Evolutionary conservation across 371 early-diverging fungal genomes (phyloP), one percentile per base, ranked within the genome.

Genomic region (Rhizopus microsporus): DNA sequence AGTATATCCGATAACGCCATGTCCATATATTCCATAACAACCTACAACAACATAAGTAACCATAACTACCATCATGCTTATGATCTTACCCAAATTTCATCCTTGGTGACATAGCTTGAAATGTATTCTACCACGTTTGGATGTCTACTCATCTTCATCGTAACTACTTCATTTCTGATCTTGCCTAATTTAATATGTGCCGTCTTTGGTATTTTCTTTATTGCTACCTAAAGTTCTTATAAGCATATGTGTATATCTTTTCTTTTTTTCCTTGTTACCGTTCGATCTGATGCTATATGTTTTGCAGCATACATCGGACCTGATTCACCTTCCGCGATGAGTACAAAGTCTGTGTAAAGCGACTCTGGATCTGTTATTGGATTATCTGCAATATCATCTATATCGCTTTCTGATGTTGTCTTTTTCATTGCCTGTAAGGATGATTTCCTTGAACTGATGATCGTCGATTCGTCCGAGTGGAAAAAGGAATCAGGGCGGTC

Each of bases 1-100:
- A 87, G 74, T 35, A 88, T 68, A 54, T 89, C 90, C 0, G 88
- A 80, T 16, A 89, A 65, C 0, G 88, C 83, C 37, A 84, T 73
- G 55, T 85, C 86, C 87, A 89, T 87, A 53, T 72, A 85, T 61
- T 89, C 90, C 83, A 85, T 87, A 6, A 87, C 84, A 45, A 87
- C 80, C 88, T 86, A 82, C 6, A 54, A 17, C n/a, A 17, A 16
- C 44, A 3, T 44, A 35, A 56, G 10, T 16, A 40, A 6, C n/a
- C n/a, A 31, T 5, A 9, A 8, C 30, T 4, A 23, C 51, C 32
- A 1, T 8, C 40, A 3, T 40, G 23, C 39, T 17, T 9, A n/a
- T 32, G 15, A 5, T 44, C 46, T 50, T 60, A 75, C 72, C 79
- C 79, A 78, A 30, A 87, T 67, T 42, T 83, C 77, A 62, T 82